Conservation (phyloP, 192 early-diverging fungal genomes). For the Globomyces pollinis-pini region DNA sequence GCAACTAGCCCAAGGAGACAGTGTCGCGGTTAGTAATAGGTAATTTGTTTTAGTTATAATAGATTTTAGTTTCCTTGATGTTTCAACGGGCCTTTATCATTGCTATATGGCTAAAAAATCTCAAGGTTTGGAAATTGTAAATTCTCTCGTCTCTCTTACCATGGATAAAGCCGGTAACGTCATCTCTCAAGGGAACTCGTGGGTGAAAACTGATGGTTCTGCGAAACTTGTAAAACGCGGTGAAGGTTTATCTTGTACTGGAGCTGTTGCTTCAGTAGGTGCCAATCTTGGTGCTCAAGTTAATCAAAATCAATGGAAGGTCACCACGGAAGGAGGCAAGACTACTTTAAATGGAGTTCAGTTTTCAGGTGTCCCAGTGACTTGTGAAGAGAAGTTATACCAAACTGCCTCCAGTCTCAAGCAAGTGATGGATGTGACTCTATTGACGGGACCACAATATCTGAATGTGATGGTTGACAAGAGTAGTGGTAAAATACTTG, state of each 20-base stretch:
- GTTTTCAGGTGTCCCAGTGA: background rate
- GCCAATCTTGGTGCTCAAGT: background rate
- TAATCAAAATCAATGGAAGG: background rate
- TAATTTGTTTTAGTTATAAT: background rate
- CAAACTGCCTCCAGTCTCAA: background rate
- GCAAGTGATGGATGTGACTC: background rate
- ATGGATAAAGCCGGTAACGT: background rate
- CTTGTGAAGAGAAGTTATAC: background rate
- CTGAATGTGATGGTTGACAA: slow-evolving; percentile 7
- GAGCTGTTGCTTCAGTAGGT: background rate
- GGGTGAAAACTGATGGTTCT: background rate
- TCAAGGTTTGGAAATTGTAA: background rate
- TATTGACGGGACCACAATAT: background rate
- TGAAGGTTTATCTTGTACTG: background rate
- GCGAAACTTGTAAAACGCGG: background rate
- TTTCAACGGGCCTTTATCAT: background rate
- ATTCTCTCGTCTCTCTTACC: slow-evolving; percentile 1
- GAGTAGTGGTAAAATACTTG: background rate
- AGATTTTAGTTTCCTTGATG: background rate
- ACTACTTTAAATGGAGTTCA: background rate
- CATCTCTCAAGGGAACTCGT: background rate
- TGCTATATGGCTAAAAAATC: slow-evolving; percentile 7
- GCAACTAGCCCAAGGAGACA: background rate
- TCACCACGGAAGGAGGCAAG: background rate
- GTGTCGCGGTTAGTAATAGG: background rate